Percentiles rank a stretch among this genome's conserved stretches.
Evolutionary conservation across 2,329 filamentous ascomycete genomes (phyloP).

Genomic region (Rhynchosporium graminicola): DNA sequence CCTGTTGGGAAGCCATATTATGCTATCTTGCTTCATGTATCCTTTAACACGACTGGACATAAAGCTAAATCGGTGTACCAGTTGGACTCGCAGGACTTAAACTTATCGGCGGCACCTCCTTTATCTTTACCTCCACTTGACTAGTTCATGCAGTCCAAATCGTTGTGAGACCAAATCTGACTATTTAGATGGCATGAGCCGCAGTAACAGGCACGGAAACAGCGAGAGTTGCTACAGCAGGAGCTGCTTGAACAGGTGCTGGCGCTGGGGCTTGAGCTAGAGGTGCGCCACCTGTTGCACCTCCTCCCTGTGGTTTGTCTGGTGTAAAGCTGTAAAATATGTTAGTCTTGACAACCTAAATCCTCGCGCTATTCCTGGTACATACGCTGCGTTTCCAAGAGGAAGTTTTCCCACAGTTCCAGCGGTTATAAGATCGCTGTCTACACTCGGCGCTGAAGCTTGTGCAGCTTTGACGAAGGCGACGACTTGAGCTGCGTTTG

Average conservation of each 20-base stretch:
- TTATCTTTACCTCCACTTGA: too few relatives aligned
- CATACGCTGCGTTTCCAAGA: conserved; percentile 9
- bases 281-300: background rate
- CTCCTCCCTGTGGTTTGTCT: background rate
- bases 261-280: background rate
- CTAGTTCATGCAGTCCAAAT: too few relatives aligned
- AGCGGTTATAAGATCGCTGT: background rate
- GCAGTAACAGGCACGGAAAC: background rate
- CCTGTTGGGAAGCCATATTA: too few relatives aligned
- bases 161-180: too few relatives aligned
- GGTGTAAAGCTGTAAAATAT: background rate
- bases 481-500: conserved; percentile 1
- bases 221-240: background rate
- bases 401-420: conserved; percentile 8
- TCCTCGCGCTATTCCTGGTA: background rate
- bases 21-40: too few relatives aligned
- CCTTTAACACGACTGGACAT: too few relatives aligned
- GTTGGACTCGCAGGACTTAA: too few relatives aligned
- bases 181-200: too few relatives aligned
- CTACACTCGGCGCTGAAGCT: background rate
- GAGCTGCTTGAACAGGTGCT: background rate
- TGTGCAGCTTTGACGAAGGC: conserved; percentile 13
- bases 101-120: too few relatives aligned
- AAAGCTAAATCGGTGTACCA: too few relatives aligned
- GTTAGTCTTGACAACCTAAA: background rate